Evolutionary conservation across 495 filamentous ascomycete genomes (phyloP), one percentile per base, ranked within the genome.

Genomic region (Podospora tetraspora): DNA sequence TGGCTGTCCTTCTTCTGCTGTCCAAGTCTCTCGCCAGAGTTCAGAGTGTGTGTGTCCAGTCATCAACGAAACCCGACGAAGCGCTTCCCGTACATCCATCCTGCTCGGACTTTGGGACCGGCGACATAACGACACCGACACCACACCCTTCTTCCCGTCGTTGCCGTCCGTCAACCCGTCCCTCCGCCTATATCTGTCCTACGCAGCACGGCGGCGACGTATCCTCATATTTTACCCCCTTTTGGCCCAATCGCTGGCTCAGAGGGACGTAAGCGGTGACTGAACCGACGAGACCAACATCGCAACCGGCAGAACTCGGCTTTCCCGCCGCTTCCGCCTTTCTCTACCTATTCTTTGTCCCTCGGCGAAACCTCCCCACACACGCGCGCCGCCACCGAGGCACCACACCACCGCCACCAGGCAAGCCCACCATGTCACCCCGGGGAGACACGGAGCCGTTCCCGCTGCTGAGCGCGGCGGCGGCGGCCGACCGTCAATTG

Each of bases 381-480:
- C 32, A 23, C 58, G 58, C 59, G 59, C 23, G 59, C 59, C 59
- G 22, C 59, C 22, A 60, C 23, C 12, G 43, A 52, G 16, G 16
- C 43, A 52, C 43, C 4, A 52, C 43, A n/a, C 19, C 19, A 52
- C 43, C 43, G n/a, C 43, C 43, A 8, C 43, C 43, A 52, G 19
- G 2, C 6, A 52, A 52, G 43, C 16, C 13, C 43, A 52, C 19
- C 43, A 52, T 52, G 43, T 68, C 56, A 19, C 59, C 63, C 62
- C 66, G 62, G 63, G 68, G 63, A 3, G 60, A 58, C 11, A 27
- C 68, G 37, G 82, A 84, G 61, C 82, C 82, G 27, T 84, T 84
- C 66, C 82, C 82, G 66, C 73, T 77, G 30, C 78, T 84, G 66
- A 79, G 75, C 69, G 75, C 76, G 37, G 76, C 81, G 30, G 73